Base-by-base conservation (phyloP, 2,329 filamentous ascomycete genomes). In the Cryphonectria japonica region DNA sequence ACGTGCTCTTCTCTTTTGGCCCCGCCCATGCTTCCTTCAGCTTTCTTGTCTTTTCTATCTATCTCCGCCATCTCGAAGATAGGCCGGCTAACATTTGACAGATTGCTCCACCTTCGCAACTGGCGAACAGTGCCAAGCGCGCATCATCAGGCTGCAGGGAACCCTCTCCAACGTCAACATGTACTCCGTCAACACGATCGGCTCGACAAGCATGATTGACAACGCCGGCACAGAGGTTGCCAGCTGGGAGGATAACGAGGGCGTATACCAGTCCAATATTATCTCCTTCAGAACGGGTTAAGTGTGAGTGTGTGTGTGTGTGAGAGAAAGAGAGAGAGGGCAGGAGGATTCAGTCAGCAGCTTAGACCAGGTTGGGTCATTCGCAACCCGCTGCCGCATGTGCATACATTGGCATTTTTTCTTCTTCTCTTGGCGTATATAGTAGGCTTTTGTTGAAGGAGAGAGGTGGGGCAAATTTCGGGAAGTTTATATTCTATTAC, bases 161-260 rank as follows among this genome's bases (percentile, higher is more conserved):
- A 57, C 64, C 1, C 70, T 75, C 52, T 70, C 64, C 67, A 78
- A 78, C 59, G 74, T 85, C 32, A 79, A 78, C 66, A 76, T 84
- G 65, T 84, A 84, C 75, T 83, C 82, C 69, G 76, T 85, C 62
- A 84, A 85, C 76, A 85, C 83, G 6, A 80, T 85, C 59, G 84
- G 83, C 39, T 76, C 79, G 19, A 75, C 74, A 70, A 78, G 77
- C 70, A 84, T 85, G 83, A 74, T 84, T 54, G 81, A 78, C 66
- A 74, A 78, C 64, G 73, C 82, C 52, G 81, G 80, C 9, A 67
- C 64, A 19, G 76, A 78, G 66, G 72, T 84, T 3, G 82, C 82
- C 7, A 75, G 72, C 69, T 82, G 76, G 62, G 75, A 73, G 39
- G 82, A 81, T 67, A 83, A 84, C 29, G 76, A 78, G 71, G 82